A percentile compares a stretch with the other conserved stretches of the same genome.
phyloP scores from a whole-genome alignment of 192 early-diverging fungal species.

The Borealophlyctis nickersoniae region DNA sequence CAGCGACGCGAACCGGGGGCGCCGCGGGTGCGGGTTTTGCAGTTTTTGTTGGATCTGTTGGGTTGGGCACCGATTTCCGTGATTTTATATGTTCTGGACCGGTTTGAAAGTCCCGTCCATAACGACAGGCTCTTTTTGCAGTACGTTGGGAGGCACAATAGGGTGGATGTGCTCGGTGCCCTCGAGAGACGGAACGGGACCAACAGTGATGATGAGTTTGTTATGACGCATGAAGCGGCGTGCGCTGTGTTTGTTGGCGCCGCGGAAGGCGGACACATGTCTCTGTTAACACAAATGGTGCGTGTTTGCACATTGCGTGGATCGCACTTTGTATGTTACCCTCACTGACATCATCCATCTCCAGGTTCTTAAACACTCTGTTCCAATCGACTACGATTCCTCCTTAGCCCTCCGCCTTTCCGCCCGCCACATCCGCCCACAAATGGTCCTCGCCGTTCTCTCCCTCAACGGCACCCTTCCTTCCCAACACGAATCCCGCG shows the following conservation, averaged over 20 bases:
- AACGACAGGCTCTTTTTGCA: neutral
- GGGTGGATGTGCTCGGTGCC: neutral
- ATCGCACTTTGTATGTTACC: too few species aligned
- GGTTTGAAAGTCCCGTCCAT: neutral
- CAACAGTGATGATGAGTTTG: neutral
- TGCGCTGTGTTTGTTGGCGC: neutral
- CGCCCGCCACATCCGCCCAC: neutral
- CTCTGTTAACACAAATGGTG: neutral
- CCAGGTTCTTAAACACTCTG: neutral
- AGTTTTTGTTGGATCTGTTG: neutral
- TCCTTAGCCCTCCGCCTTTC: neutral
- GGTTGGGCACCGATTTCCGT: neutral
- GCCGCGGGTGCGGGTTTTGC: neutral
- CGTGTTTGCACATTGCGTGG: too few species aligned
- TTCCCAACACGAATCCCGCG: neutral
- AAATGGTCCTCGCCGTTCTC: neutral
- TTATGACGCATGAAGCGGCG: neutral
- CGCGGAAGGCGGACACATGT: neutral
- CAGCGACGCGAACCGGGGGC: too few species aligned
- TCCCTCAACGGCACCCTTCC: neutral
- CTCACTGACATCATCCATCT: too few species aligned
- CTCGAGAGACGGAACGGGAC: neutral
- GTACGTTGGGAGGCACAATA: neutral
- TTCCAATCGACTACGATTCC: neutral
- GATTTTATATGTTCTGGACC: neutral